Base-by-base conservation (phyloP, 352 stramenopile genomes). In the Phytophthora europaea region DNA sequence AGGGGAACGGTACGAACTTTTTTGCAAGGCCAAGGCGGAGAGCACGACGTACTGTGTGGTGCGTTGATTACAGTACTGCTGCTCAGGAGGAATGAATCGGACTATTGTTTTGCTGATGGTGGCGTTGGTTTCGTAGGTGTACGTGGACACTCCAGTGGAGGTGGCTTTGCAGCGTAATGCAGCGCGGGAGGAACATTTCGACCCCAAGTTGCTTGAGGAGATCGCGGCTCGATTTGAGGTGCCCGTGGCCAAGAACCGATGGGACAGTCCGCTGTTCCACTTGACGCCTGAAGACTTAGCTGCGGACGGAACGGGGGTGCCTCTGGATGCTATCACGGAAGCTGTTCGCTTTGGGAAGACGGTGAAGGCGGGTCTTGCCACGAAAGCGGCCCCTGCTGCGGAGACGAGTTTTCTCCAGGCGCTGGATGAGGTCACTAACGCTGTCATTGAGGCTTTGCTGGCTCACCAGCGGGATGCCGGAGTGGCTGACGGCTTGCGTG, bases 1-100 rank as follows among this genome's bases (percentile, higher is more conserved):
- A 72, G 96, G 96, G 57, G 98, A 94, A 81, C 84, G 95, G 53
- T 99, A 99, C 78, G 94, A 99, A 76, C 82, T 99, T 34, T 98
- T 98, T 75, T 99, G 96, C 82, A 94, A 98, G 54, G 94, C 93
- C 5, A 98, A 97, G 51, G 91, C 94, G 26, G 87, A 94, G 67
- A 93, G 83, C 75, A 94, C 96, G 61, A 92, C 87, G 10, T 97
- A 98, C 80, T 97, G 94, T 54, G 91, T 98, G 62, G 79, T 90
- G 62, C 60, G 74, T 51, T 26, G 4, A 31, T 7, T 31, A 6
- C 26, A 31, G 3, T 31, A 31, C 28, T 31, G 28, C 28, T 31
- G 28, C 28, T 7, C 4, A 31, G 28, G 28, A 31, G 28, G 28
- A 31, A 31, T 31, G 28, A 31, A 31, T 31, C 28, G 28, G 10